Conservation (phyloP, 345 rosid genomes). For the Eucalyptus shirleyi region DNA sequence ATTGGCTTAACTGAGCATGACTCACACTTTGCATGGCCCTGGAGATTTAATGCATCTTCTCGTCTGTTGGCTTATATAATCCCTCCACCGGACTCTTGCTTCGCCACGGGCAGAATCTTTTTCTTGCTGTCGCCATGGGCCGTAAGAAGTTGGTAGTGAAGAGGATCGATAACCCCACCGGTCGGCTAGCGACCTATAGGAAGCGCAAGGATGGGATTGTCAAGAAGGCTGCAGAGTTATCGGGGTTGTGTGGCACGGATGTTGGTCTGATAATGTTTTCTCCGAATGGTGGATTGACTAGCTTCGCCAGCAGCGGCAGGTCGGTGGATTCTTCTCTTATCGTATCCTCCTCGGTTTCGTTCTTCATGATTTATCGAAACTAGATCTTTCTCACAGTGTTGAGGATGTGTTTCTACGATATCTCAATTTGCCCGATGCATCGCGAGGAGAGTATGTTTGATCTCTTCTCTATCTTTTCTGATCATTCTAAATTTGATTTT, state of each 20-base stretch:
- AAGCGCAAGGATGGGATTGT: conserved; percentile 12
- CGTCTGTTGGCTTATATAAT: background rate
- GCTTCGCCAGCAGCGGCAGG: conserved; percentile 8
- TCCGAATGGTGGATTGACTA: conserved; percentile 6
- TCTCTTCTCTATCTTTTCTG: background rate
- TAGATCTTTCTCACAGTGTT: background rate
- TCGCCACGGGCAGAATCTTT: background rate
- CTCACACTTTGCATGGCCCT: background rate
- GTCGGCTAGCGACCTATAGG: background rate
- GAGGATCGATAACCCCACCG: background rate
- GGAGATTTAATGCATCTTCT: background rate
- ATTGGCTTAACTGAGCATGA: background rate
- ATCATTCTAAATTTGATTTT: background rate
- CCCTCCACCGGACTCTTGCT: background rate
- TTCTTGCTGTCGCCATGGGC: background rate
- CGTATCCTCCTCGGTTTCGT: background rate
- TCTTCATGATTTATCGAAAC: background rate
- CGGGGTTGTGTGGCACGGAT: background rate
- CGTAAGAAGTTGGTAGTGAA: background rate
- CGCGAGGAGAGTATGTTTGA: background rate
- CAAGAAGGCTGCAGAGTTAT: conserved; percentile 15
- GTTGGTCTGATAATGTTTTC: conserved; percentile 21
- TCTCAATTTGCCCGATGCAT: background rate
- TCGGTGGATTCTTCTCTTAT: background rate
- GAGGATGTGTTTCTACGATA: conserved; percentile 17